Evolutionary conservation across 495 filamentous ascomycete genomes (phyloP), one percentile per base, ranked within the genome.

Genomic region (Penicillium argentinense): DNA sequence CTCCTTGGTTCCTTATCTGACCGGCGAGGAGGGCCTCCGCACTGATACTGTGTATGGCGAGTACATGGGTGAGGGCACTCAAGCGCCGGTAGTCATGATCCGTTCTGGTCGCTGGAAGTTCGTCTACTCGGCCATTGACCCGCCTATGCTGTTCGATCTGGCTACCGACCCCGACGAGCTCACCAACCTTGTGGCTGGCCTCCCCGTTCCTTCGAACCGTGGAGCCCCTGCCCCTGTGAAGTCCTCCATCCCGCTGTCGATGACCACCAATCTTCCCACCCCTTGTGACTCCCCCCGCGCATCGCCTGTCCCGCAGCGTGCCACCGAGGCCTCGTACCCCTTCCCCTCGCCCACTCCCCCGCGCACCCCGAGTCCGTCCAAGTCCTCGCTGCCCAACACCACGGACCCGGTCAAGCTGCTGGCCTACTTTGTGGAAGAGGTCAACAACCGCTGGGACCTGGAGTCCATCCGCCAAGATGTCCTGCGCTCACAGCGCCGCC

Each of bases 51-150:
- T 89, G 16, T 84, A 89, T 55, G 88, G 86, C 43, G 89, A 96
- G 67, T 96, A 95, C 66, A 89, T 87, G 62, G 89, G 86, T 14
- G 89, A 96, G 67, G 89, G 89, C 33, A 93, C 89, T 3, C 76
- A 91, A 47, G 81, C 85, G 4, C 89, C 89, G 0, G 73, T 91
- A n/a, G 85, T 93, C 69, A 96, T 96, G 89, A 95, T 96, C 59
- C 79, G 81, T 23, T 82, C 86, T 33, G 89, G 88, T 9, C 69
- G 70, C 33, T 93, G 84, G 84, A 96, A 96, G 69, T 92, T 87
- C 49, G 76, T 88, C 49, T 86, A 83, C 49, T 95, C 87, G 45
- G 79, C 86, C 5, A 82, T 85, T 12, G 90, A 96, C 61, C 83
- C 85, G 3, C 78, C 85, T 8, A 85, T 89, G 74, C 79, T 96